These are phyloP conservation scores for Fonsecaea monophora DNA, from an alignment of 2,329 filamentous ascomycete species.

Conservation along the genomic window DNA sequence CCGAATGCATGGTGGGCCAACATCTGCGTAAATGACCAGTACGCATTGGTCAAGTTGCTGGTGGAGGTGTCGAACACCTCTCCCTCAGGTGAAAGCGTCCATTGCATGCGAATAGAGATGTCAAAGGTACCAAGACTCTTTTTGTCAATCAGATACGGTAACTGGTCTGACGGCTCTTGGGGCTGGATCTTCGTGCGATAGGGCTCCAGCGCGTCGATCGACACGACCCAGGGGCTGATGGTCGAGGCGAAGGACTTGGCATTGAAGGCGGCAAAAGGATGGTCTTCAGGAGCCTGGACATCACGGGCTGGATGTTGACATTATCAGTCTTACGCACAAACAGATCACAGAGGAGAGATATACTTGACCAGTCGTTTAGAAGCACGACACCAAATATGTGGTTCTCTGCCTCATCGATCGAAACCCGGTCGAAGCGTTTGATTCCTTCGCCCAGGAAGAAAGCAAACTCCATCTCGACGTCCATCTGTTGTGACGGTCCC, in stretches of 20 bases:
- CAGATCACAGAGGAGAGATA: background rate
- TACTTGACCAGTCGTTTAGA: constrained; percentile 79
- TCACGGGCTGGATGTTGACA: constrained; percentile 4
- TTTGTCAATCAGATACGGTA: constrained; percentile 16
- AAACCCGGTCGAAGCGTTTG: constrained; percentile 66
- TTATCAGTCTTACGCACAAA: background rate
- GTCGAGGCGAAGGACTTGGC: constrained; percentile 24
- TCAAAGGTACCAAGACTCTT: constrained; percentile 17
- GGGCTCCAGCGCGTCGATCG: constrained; percentile 18
- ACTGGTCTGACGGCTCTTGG: constrained; percentile 17
- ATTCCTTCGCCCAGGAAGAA: constrained; percentile 72
- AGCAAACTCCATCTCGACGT: constrained; percentile 79
- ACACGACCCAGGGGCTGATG: constrained; percentile 20
- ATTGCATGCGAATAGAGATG: constrained; percentile 19
- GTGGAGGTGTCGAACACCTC: constrained; percentile 15
- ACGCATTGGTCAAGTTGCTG: constrained; percentile 20
- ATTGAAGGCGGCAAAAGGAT: constrained; percentile 20
- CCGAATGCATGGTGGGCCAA: constrained; percentile 23
- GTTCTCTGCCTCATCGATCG: constrained; percentile 69
- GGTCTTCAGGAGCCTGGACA: constrained; percentile 17
- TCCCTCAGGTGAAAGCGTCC: constrained; percentile 16
- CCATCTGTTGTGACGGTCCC: constrained; percentile 68
- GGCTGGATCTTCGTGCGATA: constrained; percentile 10
- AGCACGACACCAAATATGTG: constrained; percentile 79
- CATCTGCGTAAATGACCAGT: constrained; percentile 20